These are phyloP conservation scores for Fonsecaea pedrosoi DNA, from an alignment of 2,329 filamentous ascomycete species.

Conservation along the genomic window DNA sequence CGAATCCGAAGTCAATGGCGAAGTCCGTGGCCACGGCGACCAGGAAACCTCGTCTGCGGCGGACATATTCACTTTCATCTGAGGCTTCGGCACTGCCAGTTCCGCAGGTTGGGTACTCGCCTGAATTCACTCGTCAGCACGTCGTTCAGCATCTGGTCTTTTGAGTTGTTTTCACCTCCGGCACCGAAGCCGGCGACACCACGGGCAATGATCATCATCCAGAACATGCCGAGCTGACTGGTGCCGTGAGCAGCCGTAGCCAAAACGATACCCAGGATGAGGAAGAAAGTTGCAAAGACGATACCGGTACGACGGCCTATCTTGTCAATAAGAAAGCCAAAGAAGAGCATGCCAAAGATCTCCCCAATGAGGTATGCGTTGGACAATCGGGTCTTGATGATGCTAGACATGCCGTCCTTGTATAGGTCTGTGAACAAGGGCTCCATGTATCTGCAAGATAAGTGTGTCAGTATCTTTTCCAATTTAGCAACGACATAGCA, in stretches of 20 bases:
- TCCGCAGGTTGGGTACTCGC: slow-evolving; percentile 64
- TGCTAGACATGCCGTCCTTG: slow-evolving; percentile 43
- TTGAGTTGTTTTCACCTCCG: slow-evolving; percentile 42
- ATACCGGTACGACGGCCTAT: slow-evolving; percentile 59
- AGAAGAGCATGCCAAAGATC: slow-evolving; percentile 63
- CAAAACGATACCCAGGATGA: slow-evolving; percentile 57
- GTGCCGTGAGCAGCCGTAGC: slow-evolving; percentile 56
- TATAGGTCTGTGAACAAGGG: slow-evolving; percentile 47
- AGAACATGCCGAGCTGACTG: slow-evolving; percentile 53
- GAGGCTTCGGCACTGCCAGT: slow-evolving; percentile 85
- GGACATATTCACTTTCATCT: slow-evolving; percentile 78
- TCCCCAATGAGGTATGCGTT: slow-evolving; percentile 64
- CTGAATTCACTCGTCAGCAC: neutral
- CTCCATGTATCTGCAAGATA: slow-evolving; percentile 46
- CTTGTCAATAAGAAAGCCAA: slow-evolving; percentile 59
- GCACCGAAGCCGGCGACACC: slow-evolving; percentile 71
- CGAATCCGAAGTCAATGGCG: slow-evolving; percentile 85
- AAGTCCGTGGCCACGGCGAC: slow-evolving; percentile 80
- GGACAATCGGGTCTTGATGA: slow-evolving; percentile 59
- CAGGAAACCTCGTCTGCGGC: slow-evolving; percentile 87
- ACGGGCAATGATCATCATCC: slow-evolving; percentile 70
- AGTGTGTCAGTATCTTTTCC: neutral
- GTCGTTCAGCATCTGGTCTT: slow-evolving; percentile 43
- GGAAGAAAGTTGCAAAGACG: slow-evolving; percentile 55
- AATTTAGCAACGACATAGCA: neutral